Evolutionary conservation across 1,139 yeast genomes (phyloP).

Genomic region (Pichia sp.): DNA sequence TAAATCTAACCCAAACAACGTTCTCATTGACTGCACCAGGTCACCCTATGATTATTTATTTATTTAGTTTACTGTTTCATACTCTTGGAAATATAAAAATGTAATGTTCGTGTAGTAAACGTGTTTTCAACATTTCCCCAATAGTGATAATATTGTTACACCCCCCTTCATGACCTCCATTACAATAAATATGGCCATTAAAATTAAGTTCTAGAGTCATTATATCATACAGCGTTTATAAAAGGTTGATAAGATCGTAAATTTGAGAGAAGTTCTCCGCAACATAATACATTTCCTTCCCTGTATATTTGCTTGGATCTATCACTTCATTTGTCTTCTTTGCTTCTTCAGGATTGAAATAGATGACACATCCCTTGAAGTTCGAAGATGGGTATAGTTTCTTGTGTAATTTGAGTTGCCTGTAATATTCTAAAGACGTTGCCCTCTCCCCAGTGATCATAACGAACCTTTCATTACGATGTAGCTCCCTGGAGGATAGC

Average conservation of each 20-base stretch:
- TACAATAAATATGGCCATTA: too few relatives aligned
- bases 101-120: too few relatives aligned
- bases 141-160: too few relatives aligned
- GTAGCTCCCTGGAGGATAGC: slow-evolving; percentile 4
- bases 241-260: slow-evolving; percentile 17
- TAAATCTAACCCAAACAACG: too few relatives aligned
- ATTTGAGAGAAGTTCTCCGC: slow-evolving; percentile 15
- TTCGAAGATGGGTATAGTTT: slow-evolving; percentile 4
- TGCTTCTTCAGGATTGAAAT: slow-evolving; percentile 7
- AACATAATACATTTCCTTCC: slow-evolving; percentile 17
- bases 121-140: too few relatives aligned
- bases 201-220: too few relatives aligned
- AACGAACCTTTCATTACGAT: slow-evolving; percentile 14
- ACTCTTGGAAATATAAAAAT: too few relatives aligned
- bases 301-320: slow-evolving; percentile 6
- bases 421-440: slow-evolving; percentile 18
- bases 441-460: slow-evolving; percentile 17
- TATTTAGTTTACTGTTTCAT: too few relatives aligned
- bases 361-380: slow-evolving; percentile 18
- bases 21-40: too few relatives aligned
- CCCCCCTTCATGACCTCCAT: too few relatives aligned
- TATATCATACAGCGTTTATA: too few relatives aligned
- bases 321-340: slow-evolving; percentile 3
- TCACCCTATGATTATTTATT: too few relatives aligned
- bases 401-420: slow-evolving; percentile 16